These are phyloP conservation scores for Termitomyces sp. DNA, from an alignment of 1,284 basidiomycete genomes.

Conservation along the genomic window DNA sequence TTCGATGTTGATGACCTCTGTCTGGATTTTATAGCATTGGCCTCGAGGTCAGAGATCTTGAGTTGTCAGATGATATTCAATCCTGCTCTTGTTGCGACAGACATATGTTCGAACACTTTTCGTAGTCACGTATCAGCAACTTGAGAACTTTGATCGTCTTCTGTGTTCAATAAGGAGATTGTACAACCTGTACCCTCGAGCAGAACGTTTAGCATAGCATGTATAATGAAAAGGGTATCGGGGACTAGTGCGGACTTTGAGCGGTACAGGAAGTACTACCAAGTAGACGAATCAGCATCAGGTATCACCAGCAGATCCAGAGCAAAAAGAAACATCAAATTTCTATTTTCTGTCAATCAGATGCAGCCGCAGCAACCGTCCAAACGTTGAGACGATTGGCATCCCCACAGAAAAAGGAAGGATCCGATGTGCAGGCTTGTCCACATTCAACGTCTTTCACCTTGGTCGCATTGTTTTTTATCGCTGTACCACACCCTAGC, in stretches of 20 bases:
- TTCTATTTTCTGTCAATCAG: neutral
- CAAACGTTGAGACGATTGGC: conserved; percentile 9
- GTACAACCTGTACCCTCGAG: too few relatives aligned
- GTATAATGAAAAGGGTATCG: too few relatives aligned
- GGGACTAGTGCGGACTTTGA: too few relatives aligned
- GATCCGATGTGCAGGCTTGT: conserved; percentile 6
- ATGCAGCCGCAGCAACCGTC: neutral
- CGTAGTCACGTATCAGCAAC: too few relatives aligned
- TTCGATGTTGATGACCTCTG: too few relatives aligned
- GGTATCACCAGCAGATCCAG: neutral
- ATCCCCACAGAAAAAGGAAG: conserved; percentile 12
- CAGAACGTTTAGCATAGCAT: too few relatives aligned
- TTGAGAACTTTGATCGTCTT: neutral
- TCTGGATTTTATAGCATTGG: too few relatives aligned
- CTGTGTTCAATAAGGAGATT: too few relatives aligned
- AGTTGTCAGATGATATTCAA: too few relatives aligned
- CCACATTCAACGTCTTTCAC: conserved; percentile 6
- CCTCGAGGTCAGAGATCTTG: too few relatives aligned
- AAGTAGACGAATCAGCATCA: too few relatives aligned
- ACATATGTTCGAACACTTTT: neutral
- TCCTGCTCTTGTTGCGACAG: neutral
- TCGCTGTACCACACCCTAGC: conserved; percentile 10
- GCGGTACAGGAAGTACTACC: too few relatives aligned
- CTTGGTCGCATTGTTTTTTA: neutral
- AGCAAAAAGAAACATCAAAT: neutral